Evolutionary conservation across 1,139 yeast species (phyloP).

Genomic region (Magnusiomyces magnusii): DNA sequence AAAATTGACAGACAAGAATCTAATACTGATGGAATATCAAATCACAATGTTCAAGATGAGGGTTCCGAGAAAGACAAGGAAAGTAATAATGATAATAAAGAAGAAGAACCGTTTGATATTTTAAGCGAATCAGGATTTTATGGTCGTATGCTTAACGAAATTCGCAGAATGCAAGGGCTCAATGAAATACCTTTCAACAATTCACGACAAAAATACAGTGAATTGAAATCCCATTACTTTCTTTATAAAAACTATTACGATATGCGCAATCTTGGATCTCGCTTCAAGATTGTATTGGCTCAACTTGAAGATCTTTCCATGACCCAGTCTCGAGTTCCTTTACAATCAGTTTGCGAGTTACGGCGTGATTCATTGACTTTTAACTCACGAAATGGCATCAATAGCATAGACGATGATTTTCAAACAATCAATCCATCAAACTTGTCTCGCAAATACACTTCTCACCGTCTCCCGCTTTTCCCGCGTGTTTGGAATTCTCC

Average conservation of each 20-base stretch:
- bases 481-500: conserved; percentile 16
- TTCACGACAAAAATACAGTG: neutral
- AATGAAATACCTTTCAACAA: conserved; percentile 6
- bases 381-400: conserved; percentile 5
- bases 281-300: conserved; percentile 8
- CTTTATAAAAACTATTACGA: conserved; percentile 13
- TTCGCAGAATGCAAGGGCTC: conserved; percentile 16
- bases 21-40: no score
- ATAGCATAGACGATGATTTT: conserved; percentile 6
- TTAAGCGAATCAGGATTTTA: conserved; percentile 13
- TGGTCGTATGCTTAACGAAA: conserved; percentile 14
- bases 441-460: conserved; percentile 9
- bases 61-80: neutral
- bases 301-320: conserved; percentile 9
- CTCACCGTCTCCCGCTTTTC: conserved; percentile 14
- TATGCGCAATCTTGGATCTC: conserved; percentile 6
- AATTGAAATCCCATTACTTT: conserved; percentile 3
- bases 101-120: neutral
- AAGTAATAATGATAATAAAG: neutral
- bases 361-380: neutral
- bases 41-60: neutral
- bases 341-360: neutral
- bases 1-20: neutral
- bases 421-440: neutral
- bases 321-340: conserved; percentile 3